A percentile compares a stretch with the other conserved stretches of the same genome.
Evolutionary conservation across 176 grass and related monocot species (phyloP).

Genomic region (Avena insularis): DNA sequence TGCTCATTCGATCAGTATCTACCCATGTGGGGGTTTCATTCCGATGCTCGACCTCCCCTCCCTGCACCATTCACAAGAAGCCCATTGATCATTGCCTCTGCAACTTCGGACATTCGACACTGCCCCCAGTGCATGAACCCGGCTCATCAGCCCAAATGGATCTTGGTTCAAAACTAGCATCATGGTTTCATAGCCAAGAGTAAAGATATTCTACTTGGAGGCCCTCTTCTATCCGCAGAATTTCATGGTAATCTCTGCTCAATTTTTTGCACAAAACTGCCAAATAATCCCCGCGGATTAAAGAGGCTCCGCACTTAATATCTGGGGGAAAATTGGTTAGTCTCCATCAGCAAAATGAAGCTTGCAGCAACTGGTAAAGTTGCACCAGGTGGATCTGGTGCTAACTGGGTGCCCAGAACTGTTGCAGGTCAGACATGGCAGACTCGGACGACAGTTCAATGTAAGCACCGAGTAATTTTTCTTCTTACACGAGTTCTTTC

Average conservation of each 20-base stretch:
- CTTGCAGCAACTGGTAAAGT: not conserved
- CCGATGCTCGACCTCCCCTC: slow-evolving; percentile 30
- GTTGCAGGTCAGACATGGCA: not conserved
- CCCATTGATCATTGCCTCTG: slow-evolving; percentile 38
- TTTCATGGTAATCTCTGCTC: not conserved
- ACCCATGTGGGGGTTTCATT: slow-evolving; percentile 47
- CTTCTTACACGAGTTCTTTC: not conserved
- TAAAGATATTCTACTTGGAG: not conserved
- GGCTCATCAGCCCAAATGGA: not conserved
- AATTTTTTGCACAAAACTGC: not conserved
- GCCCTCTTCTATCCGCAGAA: not conserved
- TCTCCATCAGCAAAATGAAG: slow-evolving; percentile 27
- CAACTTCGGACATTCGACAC: slow-evolving; percentile 43
- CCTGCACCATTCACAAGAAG: slow-evolving; percentile 30
- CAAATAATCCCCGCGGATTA: too few relatives aligned
- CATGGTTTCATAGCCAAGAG: slow-evolving; percentile 17
- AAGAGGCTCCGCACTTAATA: too few relatives aligned
- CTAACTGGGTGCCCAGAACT: slow-evolving; percentile 13
- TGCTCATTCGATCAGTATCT: slow-evolving; percentile 35
- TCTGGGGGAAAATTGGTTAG: slow-evolving; percentile 14
- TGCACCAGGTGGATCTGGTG: slow-evolving; percentile 6
- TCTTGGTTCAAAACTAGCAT: slow-evolving; percentile 27
- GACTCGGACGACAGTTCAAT: too few relatives aligned
- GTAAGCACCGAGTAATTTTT: not conserved
- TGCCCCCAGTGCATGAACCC: not conserved